These are phyloP conservation scores for Oryza officinalis DNA, from an alignment of 176 grass and related monocot species.

Conservation along the genomic window DNA sequence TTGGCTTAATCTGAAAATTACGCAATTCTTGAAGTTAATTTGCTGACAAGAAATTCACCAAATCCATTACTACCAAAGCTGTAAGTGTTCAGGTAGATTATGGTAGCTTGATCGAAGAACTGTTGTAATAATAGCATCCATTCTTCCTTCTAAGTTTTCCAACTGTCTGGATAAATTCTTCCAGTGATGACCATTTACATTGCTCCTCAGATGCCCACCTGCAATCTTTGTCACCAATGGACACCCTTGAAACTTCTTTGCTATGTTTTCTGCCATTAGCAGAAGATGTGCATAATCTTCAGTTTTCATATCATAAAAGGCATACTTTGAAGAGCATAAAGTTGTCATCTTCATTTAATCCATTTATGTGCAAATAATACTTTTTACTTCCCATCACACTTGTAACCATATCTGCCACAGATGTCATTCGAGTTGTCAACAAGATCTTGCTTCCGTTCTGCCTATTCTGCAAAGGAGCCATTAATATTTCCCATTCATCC, in stretches of 20 bases:
- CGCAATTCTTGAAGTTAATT: conserved; percentile 33
- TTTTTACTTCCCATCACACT: not conserved
- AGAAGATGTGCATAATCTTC: conserved; percentile 12
- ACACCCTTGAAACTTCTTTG: conserved; percentile 20
- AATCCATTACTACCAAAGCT: not conserved
- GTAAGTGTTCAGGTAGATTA: conserved; percentile 19
- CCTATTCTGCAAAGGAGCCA: conserved; percentile 26
- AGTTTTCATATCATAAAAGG: not conserved
- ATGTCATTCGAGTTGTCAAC: conserved; percentile 39
- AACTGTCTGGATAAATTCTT: not conserved
- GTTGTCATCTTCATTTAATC: conserved; percentile 29
- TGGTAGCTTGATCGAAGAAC: conserved; percentile 34
- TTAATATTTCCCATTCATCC: conserved; percentile 28
- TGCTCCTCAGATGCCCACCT: conserved; percentile 11
- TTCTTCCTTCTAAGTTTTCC: not conserved
- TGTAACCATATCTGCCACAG: conserved; percentile 22
- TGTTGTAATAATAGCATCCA: not conserved
- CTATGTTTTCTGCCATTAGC: not conserved
- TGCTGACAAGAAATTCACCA: not conserved
- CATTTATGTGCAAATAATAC: not conserved
- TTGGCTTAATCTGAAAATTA: not conserved
- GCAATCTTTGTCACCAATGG: conserved; percentile 43
- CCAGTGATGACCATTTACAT: conserved; percentile 17
- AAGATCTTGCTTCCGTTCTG: conserved; percentile 39
- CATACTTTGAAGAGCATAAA: conserved; percentile 28